Base-by-base conservation (phyloP, 805 yeast genomes). In the Lachancea kluyveri region DNA sequence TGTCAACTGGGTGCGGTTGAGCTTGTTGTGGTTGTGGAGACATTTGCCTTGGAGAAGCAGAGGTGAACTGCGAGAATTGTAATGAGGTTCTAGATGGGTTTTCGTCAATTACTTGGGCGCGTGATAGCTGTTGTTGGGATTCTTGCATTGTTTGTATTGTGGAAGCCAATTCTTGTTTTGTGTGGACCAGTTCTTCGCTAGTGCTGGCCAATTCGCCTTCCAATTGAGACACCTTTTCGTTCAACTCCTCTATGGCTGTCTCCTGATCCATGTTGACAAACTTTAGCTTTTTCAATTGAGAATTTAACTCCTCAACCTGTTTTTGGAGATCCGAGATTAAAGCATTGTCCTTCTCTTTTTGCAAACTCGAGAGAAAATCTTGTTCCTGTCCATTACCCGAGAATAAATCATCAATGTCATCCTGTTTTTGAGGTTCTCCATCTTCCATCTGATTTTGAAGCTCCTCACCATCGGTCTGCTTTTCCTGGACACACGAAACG, bases 251-350 rank as follows among this genome's bases (percentile, higher is more conserved):
- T 17, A 57, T 49, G 0, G 51, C 47, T 8, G 54, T 44, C 27
- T 58, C 61, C 17, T 52, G 52, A n/a, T 52, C 60, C 46, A 52
- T 49, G 24, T 53, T 57, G 13, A 42, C 40, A 30, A 54, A 56
- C 30, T 60, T 59, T 4, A 61, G 42, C 7, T 45, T 49, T 22
- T 57, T 57, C 13, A 52, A 50, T 20, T 57, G 59, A 15, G 60
- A 50, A 15, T 60, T 60, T 8, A 60, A 38, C 3, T 48, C 44
- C 25, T 63, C 69, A 10, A 66, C 39, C 31, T 68, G 68, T 17
- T 48, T 38, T 26, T 66, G 66, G 3, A 70, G 46, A 5, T 44
- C 40, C 15, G 46, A 45, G 6, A 72, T 46, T n/a, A 50, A 43
- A 4, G 42, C 46, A 10, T 66, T 51, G 25, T 62, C 62, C 8